Evolutionary conservation across 2,329 filamentous ascomycete species (phyloP), one percentile per base, ranked within the genome.

Genomic region (Aspergillus ochraceus): DNA sequence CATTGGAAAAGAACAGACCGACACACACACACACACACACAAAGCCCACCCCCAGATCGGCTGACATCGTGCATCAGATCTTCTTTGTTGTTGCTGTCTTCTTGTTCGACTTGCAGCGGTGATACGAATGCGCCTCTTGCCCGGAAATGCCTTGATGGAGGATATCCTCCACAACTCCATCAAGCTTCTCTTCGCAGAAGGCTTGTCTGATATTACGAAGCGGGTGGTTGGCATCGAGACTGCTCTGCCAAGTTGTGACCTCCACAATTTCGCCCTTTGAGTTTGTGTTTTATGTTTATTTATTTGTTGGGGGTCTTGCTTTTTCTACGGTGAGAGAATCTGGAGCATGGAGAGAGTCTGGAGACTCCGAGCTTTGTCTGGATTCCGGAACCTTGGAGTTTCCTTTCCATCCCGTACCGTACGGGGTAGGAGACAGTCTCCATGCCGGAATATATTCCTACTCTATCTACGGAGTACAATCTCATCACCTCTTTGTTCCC

Each of bases 151-250:
- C 57, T 50, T 20, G 55, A 26, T 55, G 42, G 49, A 53, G 17
- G 24, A 42, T 39, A 42, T 39, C 54, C 58, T 54, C 51, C 45
- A 57, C 51, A 45, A 29, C 51, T 54, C 47, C 55, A 53, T 57
- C 60, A 55, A 64, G 62, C 62, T 62, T 62, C 62, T 57, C 56
- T 60, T 50, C 46, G 51, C 60, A 63, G 57, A 64, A 64, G 56
- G 63, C 63, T 64, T 64, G 59, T 64, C 58, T 63, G 24, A 19
- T 9, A 58, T 49, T 46, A 55, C 22, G 57, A 59, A n/a, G 14
- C n/a, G 42, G 46, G 51, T 59, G 54, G 61, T 32, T 26, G 20
- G 53, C 19, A 19, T 26, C 60, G 64, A 61, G 64, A 36, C 54
- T 42, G 53, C 54, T 47, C 53, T 30, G 19, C 17, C 59, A 59